These are phyloP conservation scores for Aspergillus phoenicis DNA, from an alignment of 2,329 filamentous ascomycete species.

Conservation along the genomic window DNA sequence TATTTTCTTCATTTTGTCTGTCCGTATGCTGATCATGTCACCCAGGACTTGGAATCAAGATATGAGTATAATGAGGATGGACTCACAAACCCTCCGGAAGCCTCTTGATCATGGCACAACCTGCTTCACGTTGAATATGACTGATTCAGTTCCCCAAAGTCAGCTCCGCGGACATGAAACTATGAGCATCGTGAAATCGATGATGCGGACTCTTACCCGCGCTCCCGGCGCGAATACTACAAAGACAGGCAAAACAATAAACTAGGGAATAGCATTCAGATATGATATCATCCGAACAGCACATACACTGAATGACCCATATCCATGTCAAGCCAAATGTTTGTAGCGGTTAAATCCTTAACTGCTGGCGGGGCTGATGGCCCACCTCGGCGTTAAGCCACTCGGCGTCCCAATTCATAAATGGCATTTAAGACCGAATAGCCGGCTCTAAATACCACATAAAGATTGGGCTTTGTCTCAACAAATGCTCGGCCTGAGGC, in stretches of 20 bases:
- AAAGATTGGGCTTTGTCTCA: background rate
- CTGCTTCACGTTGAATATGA: background rate
- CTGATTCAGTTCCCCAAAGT: background rate
- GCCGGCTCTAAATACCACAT: background rate
- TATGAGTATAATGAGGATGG: conserved; percentile 24
- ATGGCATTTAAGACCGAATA: background rate
- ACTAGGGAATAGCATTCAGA: background rate
- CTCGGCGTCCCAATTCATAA: background rate
- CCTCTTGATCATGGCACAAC: background rate
- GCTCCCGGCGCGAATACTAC: no score
- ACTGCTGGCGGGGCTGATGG: background rate
- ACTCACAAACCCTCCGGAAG: conserved; percentile 2
- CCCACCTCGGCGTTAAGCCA: background rate
- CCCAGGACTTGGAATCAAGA: conserved; percentile 23
- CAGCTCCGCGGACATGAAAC: no score
- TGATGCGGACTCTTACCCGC: no score
- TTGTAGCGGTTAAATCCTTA: background rate
- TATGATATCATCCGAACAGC: background rate
- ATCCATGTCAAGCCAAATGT: background rate
- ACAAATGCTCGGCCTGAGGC: background rate
- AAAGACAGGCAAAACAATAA: no score
- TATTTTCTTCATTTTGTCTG: conserved; percentile 2
- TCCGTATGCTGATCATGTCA: conserved; percentile 25
- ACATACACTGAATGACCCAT: background rate
- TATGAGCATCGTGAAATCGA: no score